A percentile compares a stretch with the other conserved stretches of the same genome.
phyloP scores from a whole-genome alignment of 176 grass and related monocot species.

The Poa annua region DNA sequence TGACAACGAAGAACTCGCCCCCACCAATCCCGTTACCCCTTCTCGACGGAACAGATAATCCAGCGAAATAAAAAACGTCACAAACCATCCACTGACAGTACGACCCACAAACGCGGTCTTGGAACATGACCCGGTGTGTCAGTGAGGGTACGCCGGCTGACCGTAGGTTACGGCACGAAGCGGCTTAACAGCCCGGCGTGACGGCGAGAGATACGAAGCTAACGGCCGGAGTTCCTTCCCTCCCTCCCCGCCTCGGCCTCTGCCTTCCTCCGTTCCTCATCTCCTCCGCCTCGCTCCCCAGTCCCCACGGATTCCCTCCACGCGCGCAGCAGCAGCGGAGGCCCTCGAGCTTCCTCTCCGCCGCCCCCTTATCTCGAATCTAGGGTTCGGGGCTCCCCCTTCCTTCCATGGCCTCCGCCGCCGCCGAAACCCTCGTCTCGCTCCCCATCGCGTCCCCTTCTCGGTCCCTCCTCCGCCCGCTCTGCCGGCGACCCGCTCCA shows the following conservation, averaged over 20 bases:
- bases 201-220: slow-evolving; percentile 47
- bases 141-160: not conserved
- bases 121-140: too few relatives aligned
- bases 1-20: slow-evolving; percentile 31
- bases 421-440: slow-evolving; percentile 70
- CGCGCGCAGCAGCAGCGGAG: slow-evolving; percentile 12
- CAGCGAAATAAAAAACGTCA: not conserved
- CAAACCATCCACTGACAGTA: not conserved
- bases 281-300: slow-evolving; percentile 24
- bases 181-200: slow-evolving; percentile 29
- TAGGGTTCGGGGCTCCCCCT: slow-evolving; percentile 30
- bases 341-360: not conserved
- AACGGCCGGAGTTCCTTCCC: slow-evolving; percentile 27
- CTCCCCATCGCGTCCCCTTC: slow-evolving; percentile 48
- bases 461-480: slow-evolving; percentile 35
- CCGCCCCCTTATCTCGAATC: not conserved
- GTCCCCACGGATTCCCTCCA: slow-evolving; percentile 40
- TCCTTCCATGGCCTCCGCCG: slow-evolving; percentile 46
- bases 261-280: slow-evolving; percentile 43
- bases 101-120: accelerated
- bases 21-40: slow-evolving; percentile 37
- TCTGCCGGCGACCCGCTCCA: slow-evolving; percentile 8
- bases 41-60: slow-evolving; percentile 47
- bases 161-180: not conserved
- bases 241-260: slow-evolving; percentile 22